These are phyloP conservation scores for Colletotrichum sp. DNA, from an alignment of 2,329 filamentous ascomycete species.

Conservation along the genomic window DNA sequence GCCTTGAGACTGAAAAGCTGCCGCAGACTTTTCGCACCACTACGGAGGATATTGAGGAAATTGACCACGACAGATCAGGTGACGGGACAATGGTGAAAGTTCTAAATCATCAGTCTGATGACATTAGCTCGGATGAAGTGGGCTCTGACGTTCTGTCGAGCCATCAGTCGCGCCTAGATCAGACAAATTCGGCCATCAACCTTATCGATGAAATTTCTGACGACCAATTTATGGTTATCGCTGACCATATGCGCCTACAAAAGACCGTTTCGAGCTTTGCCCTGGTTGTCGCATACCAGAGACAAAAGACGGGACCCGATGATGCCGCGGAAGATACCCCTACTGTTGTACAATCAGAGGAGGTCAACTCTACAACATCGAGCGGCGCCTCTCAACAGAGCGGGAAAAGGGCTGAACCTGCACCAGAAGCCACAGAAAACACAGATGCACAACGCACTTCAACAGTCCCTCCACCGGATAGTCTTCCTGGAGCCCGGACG, in stretches of 20 bases:
- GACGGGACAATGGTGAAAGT: fast-evolving
- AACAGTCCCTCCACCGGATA: too few relatives aligned
- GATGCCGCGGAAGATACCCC: neutral
- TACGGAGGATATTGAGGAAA: neutral
- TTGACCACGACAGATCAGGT: fast-evolving
- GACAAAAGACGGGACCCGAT: too few relatives aligned
- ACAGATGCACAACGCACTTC: fast-evolving
- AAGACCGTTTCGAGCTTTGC: neutral
- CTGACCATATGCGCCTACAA: neutral
- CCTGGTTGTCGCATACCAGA: neutral
- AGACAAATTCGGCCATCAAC: neutral
- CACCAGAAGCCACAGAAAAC: too few relatives aligned
- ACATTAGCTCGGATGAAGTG: neutral
- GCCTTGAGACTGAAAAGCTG: fast-evolving
- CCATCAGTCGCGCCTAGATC: fast-evolving
- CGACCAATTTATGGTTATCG: neutral
- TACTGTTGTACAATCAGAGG: neutral
- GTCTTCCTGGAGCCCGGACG: too few relatives aligned
- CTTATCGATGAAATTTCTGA: neutral
- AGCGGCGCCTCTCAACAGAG: too few relatives aligned
- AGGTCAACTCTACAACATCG: too few relatives aligned
- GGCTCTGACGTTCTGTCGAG: fast-evolving
- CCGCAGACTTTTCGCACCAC: neutral
- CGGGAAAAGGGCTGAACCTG: too few relatives aligned
- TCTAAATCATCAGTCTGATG: fast-evolving